Conservation (phyloP, 345 rosid genomes). For the Moricandia arvensis region DNA sequence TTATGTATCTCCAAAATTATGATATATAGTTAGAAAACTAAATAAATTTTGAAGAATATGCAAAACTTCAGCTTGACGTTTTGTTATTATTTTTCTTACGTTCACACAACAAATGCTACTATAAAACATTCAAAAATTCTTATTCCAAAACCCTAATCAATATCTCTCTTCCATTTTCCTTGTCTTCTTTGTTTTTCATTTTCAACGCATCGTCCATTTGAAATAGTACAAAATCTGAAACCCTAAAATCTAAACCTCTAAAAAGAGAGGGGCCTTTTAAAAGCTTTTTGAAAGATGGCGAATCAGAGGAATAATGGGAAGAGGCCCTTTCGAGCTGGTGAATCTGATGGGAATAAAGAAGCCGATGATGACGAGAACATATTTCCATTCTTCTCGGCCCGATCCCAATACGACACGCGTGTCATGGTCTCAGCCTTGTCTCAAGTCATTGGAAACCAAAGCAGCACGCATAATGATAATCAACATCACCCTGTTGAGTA, state of each 20-base stretch:
- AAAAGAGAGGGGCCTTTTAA: background rate
- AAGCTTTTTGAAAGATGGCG: constrained; percentile 28
- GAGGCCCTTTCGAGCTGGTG: constrained; percentile 47
- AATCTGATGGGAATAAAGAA: constrained; percentile 47
- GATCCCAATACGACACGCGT: constrained; percentile 63
- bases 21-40: background rate
- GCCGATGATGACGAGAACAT: constrained; percentile 45
- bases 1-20: constrained; percentile 6
- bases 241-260: background rate
- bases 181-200: constrained; percentile 10
- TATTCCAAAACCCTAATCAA: constrained; percentile 33
- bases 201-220: background rate
- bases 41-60: background rate
- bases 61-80: constrained; percentile 39
- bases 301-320: constrained; percentile 56
- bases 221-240: background rate
- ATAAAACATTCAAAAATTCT: constrained; percentile 14
- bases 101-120: constrained; percentile 36
- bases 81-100: constrained; percentile 15
- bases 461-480: constrained; percentile 23
- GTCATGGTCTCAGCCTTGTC: constrained; percentile 70
- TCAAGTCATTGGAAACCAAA: constrained; percentile 58
- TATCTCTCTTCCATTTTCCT: constrained; percentile 2
- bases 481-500: constrained; percentile 34
- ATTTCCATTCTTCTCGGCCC: constrained; percentile 60